phyloP scores from a whole-genome alignment of 108 stramenopile genomes.

The Mediolabrus comicus region DNA sequence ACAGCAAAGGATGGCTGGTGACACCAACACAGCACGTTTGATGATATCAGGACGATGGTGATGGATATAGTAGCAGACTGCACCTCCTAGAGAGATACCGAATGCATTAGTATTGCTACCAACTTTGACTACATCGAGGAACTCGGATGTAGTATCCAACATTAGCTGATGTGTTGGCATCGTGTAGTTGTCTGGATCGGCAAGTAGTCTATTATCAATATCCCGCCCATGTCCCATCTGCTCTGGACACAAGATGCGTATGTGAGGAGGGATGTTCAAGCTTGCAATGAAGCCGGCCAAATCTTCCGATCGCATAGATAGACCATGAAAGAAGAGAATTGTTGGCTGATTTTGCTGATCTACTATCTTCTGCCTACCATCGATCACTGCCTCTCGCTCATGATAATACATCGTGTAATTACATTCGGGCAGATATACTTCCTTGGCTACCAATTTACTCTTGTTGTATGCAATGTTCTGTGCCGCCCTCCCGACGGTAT shows the following conservation, averaged over 20 bases:
- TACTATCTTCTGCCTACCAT: neutral
- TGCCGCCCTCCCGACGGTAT: neutral
- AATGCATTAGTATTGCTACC: constrained; percentile 11
- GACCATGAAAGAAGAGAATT: neutral
- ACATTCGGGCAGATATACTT: neutral
- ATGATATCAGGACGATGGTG: constrained; percentile 12
- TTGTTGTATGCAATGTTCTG: neutral
- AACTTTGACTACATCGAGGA: constrained; percentile 6
- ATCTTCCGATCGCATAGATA: neutral
- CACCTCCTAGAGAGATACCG: constrained; percentile 16
- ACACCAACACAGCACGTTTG: constrained; percentile 13
- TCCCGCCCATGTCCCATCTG: constrained; percentile 17
- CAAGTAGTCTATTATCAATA: neutral
- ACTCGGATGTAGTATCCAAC: constrained; percentile 14
- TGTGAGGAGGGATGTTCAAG: constrained; percentile 5
- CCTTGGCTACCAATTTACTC: neutral
- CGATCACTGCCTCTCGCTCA: neutral
- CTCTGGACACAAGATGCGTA: constrained; percentile 12
- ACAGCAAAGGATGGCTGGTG: constrained; percentile 15
- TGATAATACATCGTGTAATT: neutral
- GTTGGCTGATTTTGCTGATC: neutral
- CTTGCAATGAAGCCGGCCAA: neutral
- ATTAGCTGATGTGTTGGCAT: constrained; percentile 9
- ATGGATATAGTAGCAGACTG: constrained; percentile 7
- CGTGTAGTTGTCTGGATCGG: neutral